These are phyloP conservation scores for Gynostemma pentaphyllum DNA, from an alignment of 306 rosid species.

Conservation along the genomic window DNA sequence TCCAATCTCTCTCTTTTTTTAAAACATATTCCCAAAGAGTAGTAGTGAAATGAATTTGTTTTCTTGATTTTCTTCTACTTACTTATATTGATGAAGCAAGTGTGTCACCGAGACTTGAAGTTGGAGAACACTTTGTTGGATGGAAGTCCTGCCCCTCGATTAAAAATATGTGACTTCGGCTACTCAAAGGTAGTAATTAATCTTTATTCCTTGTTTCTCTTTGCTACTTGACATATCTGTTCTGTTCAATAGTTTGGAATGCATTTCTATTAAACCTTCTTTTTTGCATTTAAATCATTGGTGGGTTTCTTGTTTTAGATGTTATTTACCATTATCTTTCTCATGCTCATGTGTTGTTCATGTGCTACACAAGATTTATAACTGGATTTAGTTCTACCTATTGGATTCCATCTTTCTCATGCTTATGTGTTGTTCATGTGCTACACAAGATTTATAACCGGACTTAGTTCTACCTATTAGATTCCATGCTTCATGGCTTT, in stretches of 20 bases:
- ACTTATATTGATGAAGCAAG: conserved; percentile 57
- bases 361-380: conserved; percentile 1
- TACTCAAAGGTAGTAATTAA: conserved; percentile 59
- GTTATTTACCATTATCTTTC: neutral
- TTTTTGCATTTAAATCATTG: neutral
- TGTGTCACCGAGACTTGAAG: conserved; percentile 92
- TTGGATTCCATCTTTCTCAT: neutral
- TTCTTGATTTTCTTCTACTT: neutral
- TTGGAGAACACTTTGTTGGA: conserved; percentile 91
- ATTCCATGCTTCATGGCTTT: neutral
- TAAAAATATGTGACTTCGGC: conserved; percentile 96
- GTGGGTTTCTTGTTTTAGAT: neutral
- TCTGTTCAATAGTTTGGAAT: neutral
- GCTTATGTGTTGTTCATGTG: neutral
- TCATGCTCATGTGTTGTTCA: neutral
- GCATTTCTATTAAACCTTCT: neutral
- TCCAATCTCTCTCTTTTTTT: neutral
- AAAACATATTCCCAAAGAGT: neutral
- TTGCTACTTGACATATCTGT: neutral
- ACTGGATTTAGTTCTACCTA: conserved; percentile 7
- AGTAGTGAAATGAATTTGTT: neutral
- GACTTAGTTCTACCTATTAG: conserved; percentile 5
- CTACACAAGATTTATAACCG: conserved; percentile 2
- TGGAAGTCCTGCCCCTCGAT: conserved; percentile 73
- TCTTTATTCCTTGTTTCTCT: neutral